Evolutionary conservation across 768 basidiomycete species (phyloP).

Genomic region (Pholiota microspora): DNA sequence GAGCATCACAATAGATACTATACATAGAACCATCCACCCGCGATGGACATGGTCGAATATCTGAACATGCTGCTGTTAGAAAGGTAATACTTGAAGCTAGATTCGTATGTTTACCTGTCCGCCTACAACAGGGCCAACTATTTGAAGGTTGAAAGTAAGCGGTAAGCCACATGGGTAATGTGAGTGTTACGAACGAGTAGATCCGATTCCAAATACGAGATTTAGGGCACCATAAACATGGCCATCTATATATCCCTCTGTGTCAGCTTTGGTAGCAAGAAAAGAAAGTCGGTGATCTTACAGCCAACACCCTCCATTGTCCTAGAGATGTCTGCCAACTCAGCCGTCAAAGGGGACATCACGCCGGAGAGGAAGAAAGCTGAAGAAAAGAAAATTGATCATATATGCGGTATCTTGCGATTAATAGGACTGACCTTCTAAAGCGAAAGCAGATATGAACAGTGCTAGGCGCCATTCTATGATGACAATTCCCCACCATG

Average conservation of each 20-base stretch:
- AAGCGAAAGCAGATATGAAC: conserved; percentile 46
- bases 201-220: conserved; percentile 65
- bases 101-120: conserved; percentile 47
- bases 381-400: conserved; percentile 22
- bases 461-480: conserved; percentile 43
- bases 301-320: conserved; percentile 66
- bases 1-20: conserved; percentile 45
- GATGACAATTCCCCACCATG: conserved; percentile 61
- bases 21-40: conserved; percentile 63
- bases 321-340: conserved; percentile 61
- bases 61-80: conserved; percentile 33
- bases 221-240: conserved; percentile 78
- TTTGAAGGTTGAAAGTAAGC: too few species aligned
- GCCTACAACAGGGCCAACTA: conserved; percentile 70
- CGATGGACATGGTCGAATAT: conserved; percentile 53
- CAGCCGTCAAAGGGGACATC: conserved; percentile 61
- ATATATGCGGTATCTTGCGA: not conserved
- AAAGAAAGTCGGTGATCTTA: conserved; percentile 26
- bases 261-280: not conserved
- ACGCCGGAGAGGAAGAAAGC: conserved; percentile 62
- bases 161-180: conserved; percentile 4
- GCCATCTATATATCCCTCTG: conserved; percentile 45
- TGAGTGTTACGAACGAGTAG: conserved; percentile 42
- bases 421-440: conserved; percentile 45
- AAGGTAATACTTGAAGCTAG: conserved; percentile 6